Base-by-base conservation (phyloP, 208 protist genomes). In the Baffinella frigidus region DNA sequence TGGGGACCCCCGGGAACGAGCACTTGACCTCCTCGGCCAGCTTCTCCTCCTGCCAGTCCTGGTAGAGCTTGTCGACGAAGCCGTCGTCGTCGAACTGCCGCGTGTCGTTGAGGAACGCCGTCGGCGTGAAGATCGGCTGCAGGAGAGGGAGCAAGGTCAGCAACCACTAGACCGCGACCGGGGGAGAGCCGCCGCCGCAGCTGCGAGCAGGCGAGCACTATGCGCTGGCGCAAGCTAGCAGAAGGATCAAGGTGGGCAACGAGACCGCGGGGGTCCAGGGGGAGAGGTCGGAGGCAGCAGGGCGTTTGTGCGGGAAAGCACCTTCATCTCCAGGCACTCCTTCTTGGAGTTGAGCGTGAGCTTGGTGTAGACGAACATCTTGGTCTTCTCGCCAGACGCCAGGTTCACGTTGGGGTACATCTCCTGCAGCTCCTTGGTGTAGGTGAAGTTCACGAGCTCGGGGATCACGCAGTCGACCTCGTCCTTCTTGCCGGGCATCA, bases 401-500 rank as follows among this genome's bases (percentile, higher is more conserved):
- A 90, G 4, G 33, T 38, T 90, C 5, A 64, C 44, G 39, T 67
- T 45, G 0, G 44, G 83, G 61, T 90, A 90, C 51, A 10, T 5
- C 83, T 90, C 83, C 5, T 24, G 14, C 5, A 90, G 61, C 11
- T 71, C 83, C 62, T 71, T 77, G 50, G 83, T 90, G 51, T 51
- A 90, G n/a, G 43, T 50, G 43, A 90, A 90, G 10, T 44, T 43
- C 33, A 44, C 67, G 33, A 45, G 33, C 64, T 90, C 56, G 2
- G 83, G 83, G 20, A 45, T 24, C 7, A 90, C 72, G 14, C n/a
- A 17, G 27, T 90, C 83, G 11, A 90, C 38, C 83, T 90, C 83
- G 45, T 90, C 83, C 83, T 90, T 90, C 83, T 90, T 90, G 50
- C 35, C 7, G 11, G 62, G 51, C 4, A 90, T 33, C 27, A 90